These are phyloP conservation scores for Articulospora tetracladia DNA, from an alignment of 495 filamentous ascomycete genomes.

Conservation along the genomic window DNA sequence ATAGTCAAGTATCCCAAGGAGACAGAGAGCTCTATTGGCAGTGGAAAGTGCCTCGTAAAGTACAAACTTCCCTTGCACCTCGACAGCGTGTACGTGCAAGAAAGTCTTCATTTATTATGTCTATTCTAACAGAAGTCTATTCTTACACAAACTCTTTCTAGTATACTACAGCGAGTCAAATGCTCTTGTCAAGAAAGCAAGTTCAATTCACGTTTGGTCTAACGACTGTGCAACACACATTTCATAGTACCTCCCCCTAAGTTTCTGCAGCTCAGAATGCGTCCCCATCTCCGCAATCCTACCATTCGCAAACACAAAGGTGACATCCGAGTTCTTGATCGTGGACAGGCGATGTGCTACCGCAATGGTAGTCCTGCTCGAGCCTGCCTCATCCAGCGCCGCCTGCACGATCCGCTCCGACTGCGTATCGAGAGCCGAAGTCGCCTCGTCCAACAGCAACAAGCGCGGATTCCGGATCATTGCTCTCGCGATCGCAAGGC, in stretches of 20 bases:
- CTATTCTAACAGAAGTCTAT: too few relatives aligned
- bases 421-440: slow-evolving; percentile 53
- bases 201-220: too few relatives aligned
- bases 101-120: too few relatives aligned
- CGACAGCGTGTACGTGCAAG: too few relatives aligned
- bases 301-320: slow-evolving; percentile 78
- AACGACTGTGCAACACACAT: neutral
- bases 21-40: too few relatives aligned
- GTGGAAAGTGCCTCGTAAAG: too few relatives aligned
- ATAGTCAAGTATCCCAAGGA: too few relatives aligned
- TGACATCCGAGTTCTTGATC: slow-evolving; percentile 67
- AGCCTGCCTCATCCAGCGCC: neutral
- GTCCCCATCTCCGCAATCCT: slow-evolving; percentile 80
- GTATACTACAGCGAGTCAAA: too few relatives aligned
- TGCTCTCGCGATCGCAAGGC: slow-evolving; percentile 41
- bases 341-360: slow-evolving; percentile 76
- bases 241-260: slow-evolving; percentile 45
- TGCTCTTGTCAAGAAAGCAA: too few relatives aligned
- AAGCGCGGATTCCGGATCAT: slow-evolving; percentile 59
- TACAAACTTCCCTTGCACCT: too few relatives aligned
- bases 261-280: slow-evolving; percentile 64
- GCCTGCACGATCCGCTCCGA: slow-evolving; percentile 26
- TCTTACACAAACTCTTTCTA: too few relatives aligned
- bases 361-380: slow-evolving; percentile 67
- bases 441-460: slow-evolving; percentile 68